Conservation (phyloP, 495 filamentous ascomycete species). For the Aspergillus ellipticus region DNA sequence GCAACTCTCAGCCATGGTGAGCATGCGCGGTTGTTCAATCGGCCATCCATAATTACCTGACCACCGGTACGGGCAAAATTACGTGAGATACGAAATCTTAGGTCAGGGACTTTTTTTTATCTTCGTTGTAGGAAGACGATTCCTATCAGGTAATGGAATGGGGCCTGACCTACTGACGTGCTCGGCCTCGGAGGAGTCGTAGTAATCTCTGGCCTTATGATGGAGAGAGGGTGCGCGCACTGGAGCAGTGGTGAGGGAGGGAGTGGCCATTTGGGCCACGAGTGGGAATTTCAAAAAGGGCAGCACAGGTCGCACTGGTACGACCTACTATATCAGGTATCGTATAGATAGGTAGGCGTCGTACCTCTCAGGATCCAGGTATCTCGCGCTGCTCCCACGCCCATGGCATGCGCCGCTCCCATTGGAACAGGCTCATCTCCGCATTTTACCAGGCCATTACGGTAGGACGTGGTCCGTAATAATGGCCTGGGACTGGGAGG, state of each 20-base stretch:
- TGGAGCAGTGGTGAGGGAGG: too few relatives aligned
- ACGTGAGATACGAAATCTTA: not conserved
- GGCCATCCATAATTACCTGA: not conserved
- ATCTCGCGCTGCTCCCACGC: conserved; percentile 4
- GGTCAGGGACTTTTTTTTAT: too few relatives aligned
- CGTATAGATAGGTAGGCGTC: not conserved
- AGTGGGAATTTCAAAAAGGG: not conserved
- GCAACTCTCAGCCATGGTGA: conserved; percentile 12
- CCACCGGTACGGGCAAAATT: not conserved
- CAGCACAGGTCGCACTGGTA: not conserved
- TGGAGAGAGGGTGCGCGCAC: too few relatives aligned
- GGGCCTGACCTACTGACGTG: not conserved
- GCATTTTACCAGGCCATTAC: conserved; percentile 18
- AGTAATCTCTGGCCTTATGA: too few relatives aligned
- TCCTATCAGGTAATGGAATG: not conserved
- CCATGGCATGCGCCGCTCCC: not conserved
- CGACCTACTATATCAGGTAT: not conserved
- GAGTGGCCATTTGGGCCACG: not conserved
- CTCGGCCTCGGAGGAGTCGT: too few relatives aligned
- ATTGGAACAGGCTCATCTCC: conserved; percentile 14
- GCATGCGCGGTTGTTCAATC: not conserved
- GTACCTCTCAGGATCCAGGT: not conserved
- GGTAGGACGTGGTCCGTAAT: conserved; percentile 8
- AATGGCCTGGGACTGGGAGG: too few relatives aligned
- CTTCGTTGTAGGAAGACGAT: too few relatives aligned